Evolutionary conservation across 768 basidiomycete genomes (phyloP), one percentile per base, ranked within the genome.

Genomic region (Hortiboletus flavorubellus): DNA sequence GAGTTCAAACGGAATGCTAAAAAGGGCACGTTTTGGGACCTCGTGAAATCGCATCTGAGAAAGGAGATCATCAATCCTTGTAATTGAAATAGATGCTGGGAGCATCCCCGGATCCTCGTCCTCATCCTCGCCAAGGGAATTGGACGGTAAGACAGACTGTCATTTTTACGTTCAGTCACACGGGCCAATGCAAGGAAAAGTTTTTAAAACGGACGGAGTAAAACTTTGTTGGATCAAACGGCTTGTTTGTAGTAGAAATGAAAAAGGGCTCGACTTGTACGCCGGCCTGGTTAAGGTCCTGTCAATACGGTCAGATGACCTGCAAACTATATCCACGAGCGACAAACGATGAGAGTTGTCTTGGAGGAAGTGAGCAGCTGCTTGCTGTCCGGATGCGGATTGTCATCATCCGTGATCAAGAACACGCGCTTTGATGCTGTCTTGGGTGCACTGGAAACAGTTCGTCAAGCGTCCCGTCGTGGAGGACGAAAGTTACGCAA

Each of bases 361-460:
- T 80, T 77, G 12, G 89, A 87, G 1, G 88, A 87, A 1, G 79
- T 87, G 7, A 81, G 69, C 10, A 91, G 71, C 49, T 87, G 85
- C 42, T 78, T 76, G 63, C 73, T 82, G n/a, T 75, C 77, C 5
- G 76, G 67, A 11, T 80, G 79, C 6, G 80, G 72, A 53, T 79
- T 56, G 55, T 71, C 70, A 16, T 73, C 85, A 66, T 98, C 89
- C 0, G 97, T 98, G 41, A 99, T 89, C 38, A 96, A 75, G 68
- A 98, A 98, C 1, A 98, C 81, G 6, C 94, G 86, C 67, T 96
- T 95, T n/a, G 88, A 85, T 3, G 93, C 91, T 0, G 86, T 91
- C 65, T 94, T 93, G 21, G 87, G 85, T 8, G 91, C 89, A 11
- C 91, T 93, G 56, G 30, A 38, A 48, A 50, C 40, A 21, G 9